These are phyloP conservation scores for Pyricularia grisea DNA, from an alignment of 2,329 filamentous ascomycete genomes.

Conservation along the genomic window DNA sequence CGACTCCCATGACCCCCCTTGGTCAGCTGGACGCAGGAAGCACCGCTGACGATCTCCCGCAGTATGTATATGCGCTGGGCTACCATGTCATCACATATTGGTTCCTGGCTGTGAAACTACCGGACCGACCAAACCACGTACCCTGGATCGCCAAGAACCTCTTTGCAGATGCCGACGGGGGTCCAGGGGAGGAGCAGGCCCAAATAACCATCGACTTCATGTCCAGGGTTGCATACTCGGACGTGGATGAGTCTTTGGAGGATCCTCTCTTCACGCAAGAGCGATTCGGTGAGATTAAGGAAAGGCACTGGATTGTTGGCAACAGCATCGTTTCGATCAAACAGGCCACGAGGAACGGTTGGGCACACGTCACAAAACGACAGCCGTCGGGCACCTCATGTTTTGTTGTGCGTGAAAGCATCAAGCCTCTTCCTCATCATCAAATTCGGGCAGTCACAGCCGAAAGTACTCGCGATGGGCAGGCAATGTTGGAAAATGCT, in stretches of 20 bases:
- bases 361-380: slow-evolving; percentile 62
- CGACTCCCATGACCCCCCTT: slow-evolving; percentile 14
- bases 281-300: slow-evolving; percentile 55
- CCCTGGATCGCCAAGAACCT: slow-evolving; percentile 85
- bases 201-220: slow-evolving; percentile 92
- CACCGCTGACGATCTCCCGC: slow-evolving; percentile 65
- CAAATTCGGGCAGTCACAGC: slow-evolving; percentile 10
- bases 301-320: slow-evolving; percentile 63
- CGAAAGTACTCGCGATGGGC: slow-evolving; percentile 38
- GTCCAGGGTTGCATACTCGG: slow-evolving; percentile 78
- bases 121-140: slow-evolving; percentile 75
- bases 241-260: slow-evolving; percentile 66
- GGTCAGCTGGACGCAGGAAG: slow-evolving; percentile 14
- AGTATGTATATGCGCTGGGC: slow-evolving; percentile 88
- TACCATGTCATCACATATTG: slow-evolving; percentile 96
- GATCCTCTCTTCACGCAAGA: slow-evolving; percentile 57
- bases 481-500: slow-evolving; percentile 43
- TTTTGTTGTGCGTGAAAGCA: slow-evolving; percentile 50
- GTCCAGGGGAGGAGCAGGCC: slow-evolving; percentile 81
- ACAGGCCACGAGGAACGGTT: slow-evolving; percentile 54
- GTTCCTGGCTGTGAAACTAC: slow-evolving; percentile 83
- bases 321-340: slow-evolving; percentile 67
- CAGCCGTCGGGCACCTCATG: slow-evolving; percentile 60
- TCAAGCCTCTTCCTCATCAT: slow-evolving; percentile 49
- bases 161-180: slow-evolving; percentile 67